Evolutionary conservation across 2,329 filamentous ascomycete genomes (phyloP).

Genomic region (Colletotrichum theobromicola): DNA sequence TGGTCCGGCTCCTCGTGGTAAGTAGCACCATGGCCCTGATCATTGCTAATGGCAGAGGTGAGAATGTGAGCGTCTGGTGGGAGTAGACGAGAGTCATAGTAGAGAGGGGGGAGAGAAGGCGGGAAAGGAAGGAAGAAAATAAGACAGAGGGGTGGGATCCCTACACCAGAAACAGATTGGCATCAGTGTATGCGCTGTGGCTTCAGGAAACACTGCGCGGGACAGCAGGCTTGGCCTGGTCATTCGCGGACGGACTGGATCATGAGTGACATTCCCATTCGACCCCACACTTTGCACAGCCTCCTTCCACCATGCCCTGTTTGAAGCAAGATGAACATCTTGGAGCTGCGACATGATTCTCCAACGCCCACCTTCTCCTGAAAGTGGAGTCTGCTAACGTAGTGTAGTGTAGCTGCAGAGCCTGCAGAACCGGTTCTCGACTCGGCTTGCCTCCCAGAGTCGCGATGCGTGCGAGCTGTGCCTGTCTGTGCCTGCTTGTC

Average conservation of each 20-base stretch:
- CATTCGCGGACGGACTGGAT: constrained; percentile 6
- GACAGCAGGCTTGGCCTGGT: constrained; percentile 15
- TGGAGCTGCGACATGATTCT: constrained; percentile 17
- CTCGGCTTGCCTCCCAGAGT: constrained; percentile 1
- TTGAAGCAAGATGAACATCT: constrained; percentile 23
- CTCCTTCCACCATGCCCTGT: constrained; percentile 21
- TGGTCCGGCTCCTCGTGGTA: not conserved
- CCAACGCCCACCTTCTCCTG: constrained; percentile 19
- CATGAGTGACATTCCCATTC: constrained; percentile 18
- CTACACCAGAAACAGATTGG: not conserved
- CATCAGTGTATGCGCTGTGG: constrained; percentile 10
- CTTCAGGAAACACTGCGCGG: constrained; percentile 14
- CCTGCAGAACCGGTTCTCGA: constrained; percentile 16
- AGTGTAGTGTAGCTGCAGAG: not conserved
- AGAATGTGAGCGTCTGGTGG: not conserved
- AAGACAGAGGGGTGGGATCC: not conserved
- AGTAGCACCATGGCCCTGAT: not conserved
- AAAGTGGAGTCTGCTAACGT: constrained; percentile 12
- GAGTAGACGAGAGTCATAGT: not conserved
- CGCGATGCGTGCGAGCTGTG: not conserved
- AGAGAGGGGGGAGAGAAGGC: not conserved
- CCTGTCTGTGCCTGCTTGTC: not conserved
- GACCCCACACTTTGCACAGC: constrained; percentile 24
- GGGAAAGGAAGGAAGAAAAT: not conserved
- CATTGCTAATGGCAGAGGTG: not conserved